These are phyloP conservation scores for Chrysoporthe cubensis DNA, from an alignment of 2,329 filamentous ascomycete genomes.

Conservation along the genomic window DNA sequence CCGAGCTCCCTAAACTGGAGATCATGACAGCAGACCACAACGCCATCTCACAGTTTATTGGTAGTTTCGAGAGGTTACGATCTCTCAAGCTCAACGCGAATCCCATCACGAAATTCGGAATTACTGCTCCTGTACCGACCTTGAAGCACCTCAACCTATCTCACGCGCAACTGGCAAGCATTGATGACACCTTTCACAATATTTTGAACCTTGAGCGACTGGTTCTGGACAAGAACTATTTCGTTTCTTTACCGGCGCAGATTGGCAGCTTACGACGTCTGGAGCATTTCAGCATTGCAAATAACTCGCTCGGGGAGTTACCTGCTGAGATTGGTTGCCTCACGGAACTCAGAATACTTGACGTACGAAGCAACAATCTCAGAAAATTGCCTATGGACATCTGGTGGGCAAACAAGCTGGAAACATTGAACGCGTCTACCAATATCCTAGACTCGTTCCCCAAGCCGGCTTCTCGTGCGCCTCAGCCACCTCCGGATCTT, in stretches of 20 bases:
- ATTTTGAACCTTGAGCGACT: constrained; percentile 86
- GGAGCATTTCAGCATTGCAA: constrained; percentile 91
- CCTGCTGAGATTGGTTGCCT: constrained; percentile 89
- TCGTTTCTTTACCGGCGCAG: constrained; percentile 83
- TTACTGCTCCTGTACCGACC: constrained; percentile 75
- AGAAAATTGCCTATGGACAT: constrained; percentile 86
- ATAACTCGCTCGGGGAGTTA: constrained; percentile 83
- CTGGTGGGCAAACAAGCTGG: constrained; percentile 92
- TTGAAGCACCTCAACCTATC: constrained; percentile 87
- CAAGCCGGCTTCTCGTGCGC: constrained; percentile 75
- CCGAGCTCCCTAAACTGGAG: constrained; percentile 82
- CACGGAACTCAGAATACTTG: constrained; percentile 79
- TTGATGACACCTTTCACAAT: constrained; percentile 87
- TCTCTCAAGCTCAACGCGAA: constrained; percentile 91
- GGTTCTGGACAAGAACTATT: constrained; percentile 92
- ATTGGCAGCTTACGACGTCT: constrained; percentile 82
- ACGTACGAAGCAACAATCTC: constrained; percentile 92
- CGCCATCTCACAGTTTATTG: constrained; percentile 84
- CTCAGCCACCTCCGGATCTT: constrained; percentile 62
- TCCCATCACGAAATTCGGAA: constrained; percentile 90
- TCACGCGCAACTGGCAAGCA: constrained; percentile 85
- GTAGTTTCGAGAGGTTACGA: constrained; percentile 82
- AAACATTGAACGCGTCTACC: constrained; percentile 92
- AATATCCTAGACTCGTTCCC: constrained; percentile 92
- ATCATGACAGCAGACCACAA: constrained; percentile 92